Percentiles rank a stretch among this genome's conserved stretches.
These are phyloP conservation scores for Pugionium dolabratum DNA, from an alignment of 345 rosid genomes.

Conservation along the genomic window DNA sequence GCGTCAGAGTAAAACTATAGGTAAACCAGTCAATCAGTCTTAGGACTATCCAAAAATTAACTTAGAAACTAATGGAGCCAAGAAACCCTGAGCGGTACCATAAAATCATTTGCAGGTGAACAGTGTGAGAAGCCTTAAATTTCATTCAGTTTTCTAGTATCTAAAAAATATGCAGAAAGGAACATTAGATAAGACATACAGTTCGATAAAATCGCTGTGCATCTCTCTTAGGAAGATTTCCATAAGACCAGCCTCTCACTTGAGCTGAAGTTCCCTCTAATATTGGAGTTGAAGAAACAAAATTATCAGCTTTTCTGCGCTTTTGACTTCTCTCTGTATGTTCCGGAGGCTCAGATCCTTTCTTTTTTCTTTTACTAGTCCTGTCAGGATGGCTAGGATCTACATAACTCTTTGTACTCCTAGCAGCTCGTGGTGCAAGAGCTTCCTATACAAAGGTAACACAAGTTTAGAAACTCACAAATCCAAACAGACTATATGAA, in stretches of 20 bases:
- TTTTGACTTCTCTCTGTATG: conserved; percentile 66
- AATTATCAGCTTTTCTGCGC: conserved; percentile 79
- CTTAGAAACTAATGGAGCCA: not conserved
- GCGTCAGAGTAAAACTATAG: not conserved
- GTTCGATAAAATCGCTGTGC: conserved; percentile 91
- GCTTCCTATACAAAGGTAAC: conserved; percentile 60
- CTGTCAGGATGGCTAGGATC: conserved; percentile 65
- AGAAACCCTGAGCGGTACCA: not conserved
- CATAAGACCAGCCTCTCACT: conserved; percentile 96
- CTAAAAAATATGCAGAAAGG: conserved; percentile 2
- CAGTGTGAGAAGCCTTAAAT: not conserved
- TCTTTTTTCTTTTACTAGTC: conserved; percentile 85
- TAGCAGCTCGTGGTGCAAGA: conserved; percentile 96
- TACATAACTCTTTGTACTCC: conserved; percentile 84
- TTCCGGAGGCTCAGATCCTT: conserved; percentile 66
- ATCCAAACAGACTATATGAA: not conserved
- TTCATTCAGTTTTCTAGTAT: not conserved
- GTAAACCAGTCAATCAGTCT: conserved; percentile 1
- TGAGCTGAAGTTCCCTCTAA: conserved; percentile 95
- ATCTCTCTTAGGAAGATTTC: conserved; percentile 95
- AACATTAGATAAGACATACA: conserved; percentile 47
- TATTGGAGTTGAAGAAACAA: conserved; percentile 63
- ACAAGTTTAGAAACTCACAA: conserved; percentile 27
- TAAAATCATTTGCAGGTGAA: not conserved
- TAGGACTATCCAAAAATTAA: not conserved